These are phyloP conservation scores for Geopyxis carbonaria DNA, from an alignment of 495 filamentous ascomycete genomes.

Conservation along the genomic window DNA sequence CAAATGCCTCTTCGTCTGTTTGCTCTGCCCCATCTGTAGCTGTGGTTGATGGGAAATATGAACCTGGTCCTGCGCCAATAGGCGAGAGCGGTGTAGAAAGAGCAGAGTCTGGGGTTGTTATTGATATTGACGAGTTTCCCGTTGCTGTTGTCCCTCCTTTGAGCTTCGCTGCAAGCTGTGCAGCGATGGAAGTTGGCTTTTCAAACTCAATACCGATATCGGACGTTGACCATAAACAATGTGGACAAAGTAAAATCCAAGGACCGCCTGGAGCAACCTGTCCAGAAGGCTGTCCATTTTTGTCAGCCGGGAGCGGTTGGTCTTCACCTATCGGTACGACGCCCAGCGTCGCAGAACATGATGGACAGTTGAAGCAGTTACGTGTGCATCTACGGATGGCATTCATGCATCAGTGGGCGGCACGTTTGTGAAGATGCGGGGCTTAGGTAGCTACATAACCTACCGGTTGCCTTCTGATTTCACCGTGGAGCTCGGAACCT, in stretches of 20 bases:
- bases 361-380: constrained; percentile 86
- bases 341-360: constrained; percentile 64
- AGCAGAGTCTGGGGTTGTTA: neutral
- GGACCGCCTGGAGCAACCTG: too few relatives aligned
- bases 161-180: constrained; percentile 50
- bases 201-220: constrained; percentile 85
- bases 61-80: constrained; percentile 1
- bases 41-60: constrained; percentile 14
- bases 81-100: constrained; percentile 8
- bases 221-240: constrained; percentile 78
- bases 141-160: constrained; percentile 7
- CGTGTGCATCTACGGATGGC: constrained; percentile 56
- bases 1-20: constrained; percentile 17
- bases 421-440: too few relatives aligned
- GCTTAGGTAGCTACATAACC: constrained; percentile 15
- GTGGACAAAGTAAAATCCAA: constrained; percentile 67
- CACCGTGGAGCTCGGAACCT: constrained; percentile 76
- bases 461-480: constrained; percentile 88
- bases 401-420: neutral
- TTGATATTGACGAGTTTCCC: too few relatives aligned
- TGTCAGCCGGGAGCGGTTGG: too few relatives aligned
- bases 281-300: too few relatives aligned
- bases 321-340: constrained; percentile 42
- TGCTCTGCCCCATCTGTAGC: constrained; percentile 6
- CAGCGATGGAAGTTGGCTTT: constrained; percentile 65